These are phyloP conservation scores for Talaromyces sp. DNA, from an alignment of 2,329 filamentous ascomycete genomes.

Conservation along the genomic window DNA sequence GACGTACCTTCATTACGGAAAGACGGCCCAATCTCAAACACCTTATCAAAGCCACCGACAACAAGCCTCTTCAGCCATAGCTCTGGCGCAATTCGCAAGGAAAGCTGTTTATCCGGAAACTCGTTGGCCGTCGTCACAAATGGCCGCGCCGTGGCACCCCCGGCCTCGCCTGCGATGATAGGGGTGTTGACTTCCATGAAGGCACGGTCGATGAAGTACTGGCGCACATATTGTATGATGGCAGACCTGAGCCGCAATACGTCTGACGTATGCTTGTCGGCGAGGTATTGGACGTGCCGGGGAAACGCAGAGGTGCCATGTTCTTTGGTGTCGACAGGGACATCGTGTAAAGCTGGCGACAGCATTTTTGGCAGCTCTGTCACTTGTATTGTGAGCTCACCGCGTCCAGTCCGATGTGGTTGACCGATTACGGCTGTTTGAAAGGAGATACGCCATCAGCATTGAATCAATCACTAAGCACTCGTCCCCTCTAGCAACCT, in stretches of 20 bases:
- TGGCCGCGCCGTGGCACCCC: slow-evolving; percentile 81
- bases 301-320: slow-evolving; percentile 67
- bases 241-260: slow-evolving; percentile 68
- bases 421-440: slow-evolving; percentile 62
- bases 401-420: slow-evolving; percentile 64
- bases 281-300: slow-evolving; percentile 81
- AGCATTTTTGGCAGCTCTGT: slow-evolving; percentile 64
- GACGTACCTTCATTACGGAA: slow-evolving; percentile 81
- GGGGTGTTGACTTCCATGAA: slow-evolving; percentile 91
- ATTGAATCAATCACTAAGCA: background rate
- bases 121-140: slow-evolving; percentile 78
- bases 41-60: slow-evolving; percentile 77
- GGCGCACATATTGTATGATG: slow-evolving; percentile 68
- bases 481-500: slow-evolving; percentile 34
- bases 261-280: slow-evolving; percentile 64
- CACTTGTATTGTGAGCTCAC: slow-evolving; percentile 70
- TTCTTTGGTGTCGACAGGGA: slow-evolving; percentile 67
- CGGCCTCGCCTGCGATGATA: slow-evolving; percentile 73
- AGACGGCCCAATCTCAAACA: slow-evolving; percentile 88
- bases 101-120: slow-evolving; percentile 64
- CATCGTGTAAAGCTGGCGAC: slow-evolving; percentile 71
- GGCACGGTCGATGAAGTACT: slow-evolving; percentile 63
- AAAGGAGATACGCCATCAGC: background rate
- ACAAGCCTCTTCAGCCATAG: slow-evolving; percentile 91
- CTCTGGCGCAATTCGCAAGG: slow-evolving; percentile 86